A percentile compares a stretch with the other conserved stretches of the same genome.
phyloP scores from a whole-genome alignment of 352 stramenopile species.

The Globisporangium nodosum region DNA sequence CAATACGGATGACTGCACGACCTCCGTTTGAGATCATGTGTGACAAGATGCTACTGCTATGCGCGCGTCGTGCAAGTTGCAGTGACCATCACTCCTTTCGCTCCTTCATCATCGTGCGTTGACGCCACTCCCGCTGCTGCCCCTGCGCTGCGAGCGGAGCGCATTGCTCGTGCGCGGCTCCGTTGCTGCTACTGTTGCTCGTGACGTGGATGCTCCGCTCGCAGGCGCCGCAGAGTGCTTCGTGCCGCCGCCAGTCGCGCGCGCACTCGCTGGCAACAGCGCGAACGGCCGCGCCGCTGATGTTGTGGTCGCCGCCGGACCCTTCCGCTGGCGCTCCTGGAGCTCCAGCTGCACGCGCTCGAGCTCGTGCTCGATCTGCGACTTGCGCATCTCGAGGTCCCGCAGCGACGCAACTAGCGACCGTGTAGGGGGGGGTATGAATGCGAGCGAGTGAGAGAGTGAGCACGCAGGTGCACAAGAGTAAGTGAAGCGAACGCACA shows the following conservation, averaged over 20 bases:
- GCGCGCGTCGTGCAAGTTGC: not conserved
- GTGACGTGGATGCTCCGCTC: not conserved
- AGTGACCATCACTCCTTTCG: slow-evolving; percentile 1
- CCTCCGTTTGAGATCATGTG: not conserved
- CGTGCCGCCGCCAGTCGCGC: not conserved
- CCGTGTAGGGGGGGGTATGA: not conserved
- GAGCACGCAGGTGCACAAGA: not conserved
- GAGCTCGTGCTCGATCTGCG: slow-evolving; percentile 31
- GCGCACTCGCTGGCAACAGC: slow-evolving; percentile 8
- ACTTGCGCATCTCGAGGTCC: slow-evolving; percentile 50
- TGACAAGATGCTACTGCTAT: slow-evolving; percentile 1
- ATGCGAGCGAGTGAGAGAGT: not conserved
- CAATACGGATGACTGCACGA: not conserved
- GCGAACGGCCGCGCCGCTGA: slow-evolving; percentile 10
- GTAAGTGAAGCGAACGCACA: not conserved
- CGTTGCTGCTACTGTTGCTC: not conserved
- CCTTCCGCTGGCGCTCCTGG: slow-evolving; percentile 6
- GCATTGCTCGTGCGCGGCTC: not conserved
- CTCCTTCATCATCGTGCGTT: not conserved
- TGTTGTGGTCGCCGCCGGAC: not conserved
- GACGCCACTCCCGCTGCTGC: not conserved
- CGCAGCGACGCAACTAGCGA: slow-evolving; percentile 39
- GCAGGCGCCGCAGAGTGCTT: not conserved
- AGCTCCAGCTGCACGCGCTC: slow-evolving; percentile 16
- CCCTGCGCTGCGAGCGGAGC: not conserved